Conservation (phyloP, 2,329 filamentous ascomycete species). For the Colletotrichum sp. region DNA sequence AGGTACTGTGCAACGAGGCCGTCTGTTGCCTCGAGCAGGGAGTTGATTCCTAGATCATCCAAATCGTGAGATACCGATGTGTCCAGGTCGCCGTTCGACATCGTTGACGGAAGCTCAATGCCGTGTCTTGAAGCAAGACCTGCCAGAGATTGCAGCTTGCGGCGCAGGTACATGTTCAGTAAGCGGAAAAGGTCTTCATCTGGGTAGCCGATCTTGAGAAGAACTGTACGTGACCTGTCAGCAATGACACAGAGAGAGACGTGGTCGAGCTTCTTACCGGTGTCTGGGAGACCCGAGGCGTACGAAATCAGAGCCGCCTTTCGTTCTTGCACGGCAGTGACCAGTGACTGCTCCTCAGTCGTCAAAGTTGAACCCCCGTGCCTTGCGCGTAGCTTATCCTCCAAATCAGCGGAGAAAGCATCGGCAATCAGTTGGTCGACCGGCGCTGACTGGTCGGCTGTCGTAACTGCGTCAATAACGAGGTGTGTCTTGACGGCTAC, state of each 20-base stretch:
- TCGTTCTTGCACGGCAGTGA: constrained; percentile 35
- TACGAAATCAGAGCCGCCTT: constrained; percentile 34
- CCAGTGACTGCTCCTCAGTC: constrained; percentile 38
- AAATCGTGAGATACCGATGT: constrained; percentile 32
- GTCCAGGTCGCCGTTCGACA: constrained; percentile 34
- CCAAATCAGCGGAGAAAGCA: constrained; percentile 61
- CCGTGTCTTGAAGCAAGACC: constrained; percentile 40
- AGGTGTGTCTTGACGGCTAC: constrained; percentile 53
- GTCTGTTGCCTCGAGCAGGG: constrained; percentile 47
- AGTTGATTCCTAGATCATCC: constrained; percentile 40
- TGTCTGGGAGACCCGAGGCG: constrained; percentile 10
- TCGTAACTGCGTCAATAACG: constrained; percentile 56
- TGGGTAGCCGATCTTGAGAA: constrained; percentile 12
- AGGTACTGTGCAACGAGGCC: constrained; percentile 45
- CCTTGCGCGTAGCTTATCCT: constrained; percentile 47
- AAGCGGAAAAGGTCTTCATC: constrained; percentile 30
- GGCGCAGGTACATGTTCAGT: constrained; percentile 36
- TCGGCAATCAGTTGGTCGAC: constrained; percentile 59
- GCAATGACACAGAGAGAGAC: constrained; percentile 36
- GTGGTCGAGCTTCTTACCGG: constrained; percentile 23
- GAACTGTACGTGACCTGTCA: constrained; percentile 36
- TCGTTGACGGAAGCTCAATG: constrained; percentile 35
- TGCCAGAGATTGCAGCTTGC: constrained; percentile 35
- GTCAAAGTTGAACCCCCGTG: constrained; percentile 35
- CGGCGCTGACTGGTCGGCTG: constrained; percentile 52